These are phyloP conservation scores for Mimosa pudica DNA, from an alignment of 306 rosid species.

Conservation along the genomic window DNA sequence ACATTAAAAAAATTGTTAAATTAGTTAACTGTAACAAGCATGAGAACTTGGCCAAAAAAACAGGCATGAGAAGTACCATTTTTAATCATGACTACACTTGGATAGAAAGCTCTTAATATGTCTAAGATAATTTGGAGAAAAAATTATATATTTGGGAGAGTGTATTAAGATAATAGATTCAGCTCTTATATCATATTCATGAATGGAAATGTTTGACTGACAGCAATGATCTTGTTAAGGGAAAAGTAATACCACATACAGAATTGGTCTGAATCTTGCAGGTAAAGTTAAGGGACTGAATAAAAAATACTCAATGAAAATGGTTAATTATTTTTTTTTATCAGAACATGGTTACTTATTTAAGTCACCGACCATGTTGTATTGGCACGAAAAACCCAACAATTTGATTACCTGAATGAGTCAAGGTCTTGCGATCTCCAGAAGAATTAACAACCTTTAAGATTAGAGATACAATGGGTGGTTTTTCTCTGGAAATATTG, in stretches of 20 bases:
- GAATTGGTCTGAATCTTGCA: background rate
- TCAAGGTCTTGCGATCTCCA: conserved; percentile 73
- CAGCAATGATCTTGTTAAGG: background rate
- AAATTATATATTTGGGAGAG: too few relatives aligned
- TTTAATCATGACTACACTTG: too few relatives aligned
- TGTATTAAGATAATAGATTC: too few relatives aligned
- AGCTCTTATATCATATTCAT: background rate
- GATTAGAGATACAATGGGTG: conserved; percentile 87
- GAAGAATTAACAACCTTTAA: conserved; percentile 65
- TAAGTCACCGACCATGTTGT: background rate
- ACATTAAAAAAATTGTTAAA: too few relatives aligned
- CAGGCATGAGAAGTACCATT: too few relatives aligned
- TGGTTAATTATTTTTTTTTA: background rate
- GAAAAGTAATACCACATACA: too few relatives aligned
- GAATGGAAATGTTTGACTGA: background rate
- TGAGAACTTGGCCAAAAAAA: too few relatives aligned
- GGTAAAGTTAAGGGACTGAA: background rate
- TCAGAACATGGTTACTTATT: background rate
- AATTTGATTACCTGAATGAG: conserved; percentile 70
- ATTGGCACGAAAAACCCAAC: background rate
- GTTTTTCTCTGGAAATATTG: conserved; percentile 72
- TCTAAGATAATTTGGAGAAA: too few relatives aligned
- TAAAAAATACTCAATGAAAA: background rate
- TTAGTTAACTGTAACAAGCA: too few relatives aligned
- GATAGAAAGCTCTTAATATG: too few relatives aligned